Conservation (phyloP, 192 early-diverging fungal genomes). For the Lobosporangium transversale region DNA sequence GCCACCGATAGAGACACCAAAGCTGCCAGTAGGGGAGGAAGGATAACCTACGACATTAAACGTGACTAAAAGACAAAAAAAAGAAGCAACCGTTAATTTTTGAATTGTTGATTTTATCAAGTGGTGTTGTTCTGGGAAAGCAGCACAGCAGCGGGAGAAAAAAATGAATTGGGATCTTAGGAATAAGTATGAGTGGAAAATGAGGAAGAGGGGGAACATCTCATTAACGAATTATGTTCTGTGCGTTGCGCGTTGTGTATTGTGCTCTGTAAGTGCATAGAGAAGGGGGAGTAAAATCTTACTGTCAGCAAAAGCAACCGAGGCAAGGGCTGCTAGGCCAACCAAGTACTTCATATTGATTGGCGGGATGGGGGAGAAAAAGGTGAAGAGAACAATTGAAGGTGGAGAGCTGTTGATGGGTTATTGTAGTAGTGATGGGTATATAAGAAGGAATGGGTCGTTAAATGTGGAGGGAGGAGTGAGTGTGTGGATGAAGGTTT, state of each 20-base stretch:
- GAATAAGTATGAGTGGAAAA: too few relatives aligned
- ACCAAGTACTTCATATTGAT: slow-evolving; percentile 35
- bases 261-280: not conserved
- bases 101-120: too few relatives aligned
- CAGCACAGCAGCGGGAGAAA: too few relatives aligned
- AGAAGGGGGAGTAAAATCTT: not conserved
- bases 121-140: too few relatives aligned
- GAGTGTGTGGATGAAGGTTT: not conserved
- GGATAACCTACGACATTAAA: slow-evolving; percentile 29
- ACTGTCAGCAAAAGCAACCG: slow-evolving; percentile 33
- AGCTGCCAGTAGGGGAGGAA: not conserved
- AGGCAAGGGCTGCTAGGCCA: slow-evolving; percentile 25
- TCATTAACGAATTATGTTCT: too few relatives aligned
- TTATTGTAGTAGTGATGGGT: not conserved
- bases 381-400: too few relatives aligned
- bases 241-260: too few relatives aligned
- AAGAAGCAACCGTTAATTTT: too few relatives aligned
- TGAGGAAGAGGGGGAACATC: not conserved
- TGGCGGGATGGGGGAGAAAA: not conserved
- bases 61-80: slow-evolving; percentile 15
- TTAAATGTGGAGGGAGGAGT: not conserved
- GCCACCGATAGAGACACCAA: slow-evolving; percentile 24
- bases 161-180: too few relatives aligned
- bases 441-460: not conserved
- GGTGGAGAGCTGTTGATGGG: not conserved